Base-by-base conservation (phyloP, 108 stramenopile species). In the Skeletonema costatum region DNA sequence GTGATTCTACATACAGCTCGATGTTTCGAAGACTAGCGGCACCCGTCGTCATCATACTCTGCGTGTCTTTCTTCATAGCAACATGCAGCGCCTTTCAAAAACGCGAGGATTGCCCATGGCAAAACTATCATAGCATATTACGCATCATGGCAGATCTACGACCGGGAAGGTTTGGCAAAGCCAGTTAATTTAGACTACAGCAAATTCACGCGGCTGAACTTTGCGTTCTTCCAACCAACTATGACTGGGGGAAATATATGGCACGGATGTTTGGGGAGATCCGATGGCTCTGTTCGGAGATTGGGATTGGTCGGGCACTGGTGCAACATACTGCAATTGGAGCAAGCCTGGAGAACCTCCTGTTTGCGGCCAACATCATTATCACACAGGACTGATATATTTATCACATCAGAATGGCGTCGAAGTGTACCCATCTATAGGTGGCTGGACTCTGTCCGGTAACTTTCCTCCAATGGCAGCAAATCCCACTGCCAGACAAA, bases 81-180 rank as follows among this genome's bases (percentile, higher is more conserved):
- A n/a, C 16, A 16, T 46, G 44, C 44, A 46, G 16, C 14, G 53
- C 53, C 4, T 51, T 51, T 51, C 19, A 51, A 19, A 63, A 63
- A 17, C 62, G 38, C 5, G 62, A 63, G 30, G 39, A 63, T 17
- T 17, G 32, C 38, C 6, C 61, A 73, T 35, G 32, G 30, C 31
- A 73, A 77, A 53, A 77, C 81, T 1, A 73, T 82, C 16, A 82
- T 82, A 13, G 81, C 72, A 36, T 82, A 82, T 58, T 82, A 82
- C 66, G 76, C 76, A 48, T 68, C 66, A 33, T 80, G 82, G 82
- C 83, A 84, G 60, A 76, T 63, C 42, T 85, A 85, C 74, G 84
- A 85, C 21, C 68, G 84, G 32, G 35, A 60, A 35, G 9, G 32
- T 3, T 58, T 67, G 39, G 80, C 84, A 65, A 73, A 71, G 25